phyloP scores from a whole-genome alignment of 805 yeast genomes.

The Yarrowia deformans region DNA sequence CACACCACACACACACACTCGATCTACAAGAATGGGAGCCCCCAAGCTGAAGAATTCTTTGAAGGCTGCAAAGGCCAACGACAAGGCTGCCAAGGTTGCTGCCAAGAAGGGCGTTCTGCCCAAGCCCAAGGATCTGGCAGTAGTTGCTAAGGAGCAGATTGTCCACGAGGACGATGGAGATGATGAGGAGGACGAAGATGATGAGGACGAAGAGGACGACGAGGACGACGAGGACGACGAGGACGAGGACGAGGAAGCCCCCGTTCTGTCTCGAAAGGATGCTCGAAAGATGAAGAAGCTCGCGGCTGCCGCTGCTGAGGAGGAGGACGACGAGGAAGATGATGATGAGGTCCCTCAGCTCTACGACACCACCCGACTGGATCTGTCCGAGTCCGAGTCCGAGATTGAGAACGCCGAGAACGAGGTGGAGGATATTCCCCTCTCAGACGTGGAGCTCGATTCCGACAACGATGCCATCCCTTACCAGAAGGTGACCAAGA shows the following conservation, averaged over 20 bases:
- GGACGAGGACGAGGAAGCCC: constrained; percentile 24
- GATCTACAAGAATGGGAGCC: not conserved
- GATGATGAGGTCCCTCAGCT: constrained; percentile 49
- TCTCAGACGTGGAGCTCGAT: constrained; percentile 90
- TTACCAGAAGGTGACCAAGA: constrained; percentile 84
- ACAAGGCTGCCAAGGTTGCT: constrained; percentile 33
- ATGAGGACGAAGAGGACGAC: constrained; percentile 2
- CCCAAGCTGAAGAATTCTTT: constrained; percentile 32
- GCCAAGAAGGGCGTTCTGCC: constrained; percentile 26
- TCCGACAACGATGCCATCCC: constrained; percentile 96
- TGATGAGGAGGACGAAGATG: constrained; percentile 10
- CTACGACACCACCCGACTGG: constrained; percentile 46
- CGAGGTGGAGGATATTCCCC: constrained; percentile 82
- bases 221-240: constrained; percentile 39
- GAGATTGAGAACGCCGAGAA: constrained; percentile 63
- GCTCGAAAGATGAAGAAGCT: constrained; percentile 43
- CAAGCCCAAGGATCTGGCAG: constrained; percentile 26
- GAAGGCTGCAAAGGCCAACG: constrained; percentile 19
- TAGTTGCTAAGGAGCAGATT: constrained; percentile 7
- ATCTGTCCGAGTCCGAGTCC: constrained; percentile 52
- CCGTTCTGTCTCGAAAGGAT: constrained; percentile 42
- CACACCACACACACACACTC: not conserved
- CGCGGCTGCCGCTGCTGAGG: constrained; percentile 45
- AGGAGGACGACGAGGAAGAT: constrained; percentile 48
- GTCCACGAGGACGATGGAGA: constrained; percentile 3